A percentile compares a stretch with the other conserved stretches of the same genome.
phyloP scores from a whole-genome alignment of 768 basidiomycete genomes.

The Arthromyces matolae region DNA sequence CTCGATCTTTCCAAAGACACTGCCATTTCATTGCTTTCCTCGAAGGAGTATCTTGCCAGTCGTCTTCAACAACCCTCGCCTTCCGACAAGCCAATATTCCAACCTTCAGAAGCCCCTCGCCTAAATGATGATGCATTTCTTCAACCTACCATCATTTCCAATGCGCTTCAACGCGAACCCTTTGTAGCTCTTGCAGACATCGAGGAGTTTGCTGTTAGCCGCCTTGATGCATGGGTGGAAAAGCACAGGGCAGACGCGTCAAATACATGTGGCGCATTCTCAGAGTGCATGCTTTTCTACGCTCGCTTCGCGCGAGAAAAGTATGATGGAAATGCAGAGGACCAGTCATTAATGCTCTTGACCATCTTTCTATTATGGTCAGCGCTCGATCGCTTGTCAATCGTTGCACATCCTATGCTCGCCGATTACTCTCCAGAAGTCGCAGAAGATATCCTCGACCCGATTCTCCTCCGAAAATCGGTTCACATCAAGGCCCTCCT shows the following conservation, averaged over 20 bases:
- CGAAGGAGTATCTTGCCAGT: constrained; percentile 24
- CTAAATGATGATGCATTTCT: constrained; percentile 14
- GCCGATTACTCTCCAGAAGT: constrained; percentile 44
- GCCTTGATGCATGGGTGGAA: constrained; percentile 31
- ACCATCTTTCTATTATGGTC: constrained; percentile 47
- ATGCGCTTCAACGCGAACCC: constrained; percentile 8
- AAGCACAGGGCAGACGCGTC: constrained; percentile 9
- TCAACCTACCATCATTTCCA: background rate
- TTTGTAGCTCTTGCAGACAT: constrained; percentile 32
- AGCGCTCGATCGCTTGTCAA: constrained; percentile 36
- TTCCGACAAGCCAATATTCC: constrained; percentile 9
- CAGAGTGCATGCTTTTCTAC: constrained; percentile 24
- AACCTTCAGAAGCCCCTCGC: constrained; percentile 17
- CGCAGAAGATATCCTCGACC: constrained; percentile 31
- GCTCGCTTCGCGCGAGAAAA: constrained; percentile 18
- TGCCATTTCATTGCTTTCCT: constrained; percentile 28
- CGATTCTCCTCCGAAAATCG: constrained; percentile 36
- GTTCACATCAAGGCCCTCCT: constrained; percentile 25
- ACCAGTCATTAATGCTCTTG: constrained; percentile 40
- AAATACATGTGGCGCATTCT: constrained; percentile 13
- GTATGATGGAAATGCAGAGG: constrained; percentile 35
- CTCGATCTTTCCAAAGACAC: constrained; percentile 29
- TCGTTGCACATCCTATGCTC: constrained; percentile 35
- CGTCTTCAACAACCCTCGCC: constrained; percentile 5
- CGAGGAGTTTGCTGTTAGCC: constrained; percentile 28